Percentiles rank a stretch among this genome's conserved stretches.
phyloP scores from a whole-genome alignment of 78 protist species.

The Thecamonas trahens region DNA sequence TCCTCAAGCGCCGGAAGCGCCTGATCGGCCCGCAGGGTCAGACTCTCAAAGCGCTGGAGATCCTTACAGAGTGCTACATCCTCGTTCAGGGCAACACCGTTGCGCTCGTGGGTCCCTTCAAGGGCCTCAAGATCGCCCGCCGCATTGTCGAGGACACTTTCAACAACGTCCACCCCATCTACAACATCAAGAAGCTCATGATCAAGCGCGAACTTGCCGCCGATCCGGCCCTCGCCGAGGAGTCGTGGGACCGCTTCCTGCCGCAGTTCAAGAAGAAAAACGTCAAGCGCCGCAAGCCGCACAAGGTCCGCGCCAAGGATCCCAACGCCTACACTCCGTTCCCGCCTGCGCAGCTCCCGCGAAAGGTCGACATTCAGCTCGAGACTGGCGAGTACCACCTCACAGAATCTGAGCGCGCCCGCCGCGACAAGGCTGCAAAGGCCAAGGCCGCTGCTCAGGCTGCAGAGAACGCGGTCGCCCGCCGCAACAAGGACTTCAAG shows the following conservation, averaged over 20 bases:
- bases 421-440: too few species aligned
- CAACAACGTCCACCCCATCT: conserved; percentile 97
- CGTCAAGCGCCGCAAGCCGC: conserved; percentile 22
- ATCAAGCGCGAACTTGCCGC: conserved; percentile 91
- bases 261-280: conserved; percentile 86
- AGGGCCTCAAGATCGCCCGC: conserved; percentile 74
- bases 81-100: conserved; percentile 97
- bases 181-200: conserved; percentile 93
- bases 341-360: conserved; percentile 62
- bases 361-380: conserved; percentile 67
- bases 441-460: neutral
- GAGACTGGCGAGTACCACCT: conserved; percentile 84
- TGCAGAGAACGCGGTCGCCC: neutral
- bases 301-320: conserved; percentile 25
- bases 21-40: conserved; percentile 95
- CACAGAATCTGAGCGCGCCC: conserved; percentile 14
- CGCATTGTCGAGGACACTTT: conserved; percentile 91
- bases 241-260: conserved; percentile 91
- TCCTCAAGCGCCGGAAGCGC: conserved; percentile 94
- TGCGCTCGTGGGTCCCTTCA: conserved; percentile 79
- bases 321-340: conserved; percentile 70
- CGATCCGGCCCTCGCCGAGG: conserved; percentile 67
- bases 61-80: conserved; percentile 90
- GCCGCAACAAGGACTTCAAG: neutral
- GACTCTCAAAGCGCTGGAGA: conserved; percentile 95